These are phyloP conservation scores for Calycina marina DNA, from an alignment of 2,329 filamentous ascomycete genomes.

Conservation along the genomic window DNA sequence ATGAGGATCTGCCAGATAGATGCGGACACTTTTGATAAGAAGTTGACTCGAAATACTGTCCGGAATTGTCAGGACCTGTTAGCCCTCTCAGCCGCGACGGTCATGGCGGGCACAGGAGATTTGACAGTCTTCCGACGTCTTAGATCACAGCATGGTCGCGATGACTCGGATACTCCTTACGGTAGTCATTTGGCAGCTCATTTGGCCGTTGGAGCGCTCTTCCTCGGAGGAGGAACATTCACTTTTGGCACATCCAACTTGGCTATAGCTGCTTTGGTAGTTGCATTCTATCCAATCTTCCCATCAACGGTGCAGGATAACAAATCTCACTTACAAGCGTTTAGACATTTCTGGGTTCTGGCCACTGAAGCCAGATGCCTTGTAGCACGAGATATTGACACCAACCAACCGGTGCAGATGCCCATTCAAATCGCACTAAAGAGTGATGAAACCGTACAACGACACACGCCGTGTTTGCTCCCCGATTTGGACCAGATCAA, in stretches of 20 bases:
- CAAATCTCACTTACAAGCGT: constrained; percentile 84
- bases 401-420: constrained; percentile 61
- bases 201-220: constrained; percentile 79
- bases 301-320: constrained; percentile 86
- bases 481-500: constrained; percentile 34
- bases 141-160: constrained; percentile 73
- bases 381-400: constrained; percentile 75
- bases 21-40: constrained; percentile 55
- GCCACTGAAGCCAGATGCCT: constrained; percentile 83
- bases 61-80: constrained; percentile 85
- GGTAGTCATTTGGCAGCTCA: constrained; percentile 89
- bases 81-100: constrained; percentile 66
- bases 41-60: constrained; percentile 67
- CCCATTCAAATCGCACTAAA: constrained; percentile 44
- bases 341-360: constrained; percentile 93
- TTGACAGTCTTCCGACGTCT: constrained; percentile 71
- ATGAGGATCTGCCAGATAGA: constrained; percentile 58
- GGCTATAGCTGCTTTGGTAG: constrained; percentile 71
- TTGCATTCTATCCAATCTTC: constrained; percentile 89
- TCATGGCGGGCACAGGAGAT: constrained; percentile 95
- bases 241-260: constrained; percentile 83
- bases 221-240: constrained; percentile 81
- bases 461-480: constrained; percentile 25
- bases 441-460: constrained; percentile 11
- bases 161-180: constrained; percentile 73